These are phyloP conservation scores for Penicillium antarcticum DNA, from an alignment of 495 filamentous ascomycete genomes.

Conservation along the genomic window DNA sequence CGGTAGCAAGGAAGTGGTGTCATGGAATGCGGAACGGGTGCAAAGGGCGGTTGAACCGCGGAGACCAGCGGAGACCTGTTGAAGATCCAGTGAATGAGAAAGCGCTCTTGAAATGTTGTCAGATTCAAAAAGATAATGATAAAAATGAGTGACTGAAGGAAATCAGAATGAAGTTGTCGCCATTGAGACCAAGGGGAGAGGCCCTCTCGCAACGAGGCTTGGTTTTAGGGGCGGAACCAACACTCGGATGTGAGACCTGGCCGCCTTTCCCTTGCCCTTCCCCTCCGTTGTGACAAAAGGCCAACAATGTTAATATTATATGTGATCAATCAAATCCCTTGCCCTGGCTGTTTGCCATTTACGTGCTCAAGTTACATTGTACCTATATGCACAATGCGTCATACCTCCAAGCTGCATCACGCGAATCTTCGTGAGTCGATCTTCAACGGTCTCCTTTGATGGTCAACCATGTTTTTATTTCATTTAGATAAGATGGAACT, in stretches of 20 bases:
- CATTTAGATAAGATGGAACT: too few relatives aligned
- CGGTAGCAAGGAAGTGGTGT: background rate
- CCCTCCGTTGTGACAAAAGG: background rate
- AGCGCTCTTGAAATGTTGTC: background rate
- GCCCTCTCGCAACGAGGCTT: background rate
- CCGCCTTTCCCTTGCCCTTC: background rate
- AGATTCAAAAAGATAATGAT: conserved; percentile 1
- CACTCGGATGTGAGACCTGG: background rate
- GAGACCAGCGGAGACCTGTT: background rate
- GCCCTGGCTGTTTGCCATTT: background rate
- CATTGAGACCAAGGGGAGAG: conserved; percentile 6
- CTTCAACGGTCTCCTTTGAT: too few relatives aligned
- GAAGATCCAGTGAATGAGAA: conserved; percentile 1
- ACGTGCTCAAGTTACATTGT: background rate
- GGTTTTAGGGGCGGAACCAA: conserved; percentile 8
- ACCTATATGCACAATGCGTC: background rate
- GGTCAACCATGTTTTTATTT: too few relatives aligned
- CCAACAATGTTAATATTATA: background rate
- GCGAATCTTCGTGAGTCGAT: background rate
- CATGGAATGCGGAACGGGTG: conserved; percentile 6
- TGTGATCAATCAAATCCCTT: background rate
- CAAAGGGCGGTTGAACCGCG: background rate
- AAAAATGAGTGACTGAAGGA: background rate
- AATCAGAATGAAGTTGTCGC: background rate
- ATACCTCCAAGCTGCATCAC: background rate